Base-by-base conservation (phyloP, 768 basidiomycete species). In the Rubroboletus pulcherrimus region DNA sequence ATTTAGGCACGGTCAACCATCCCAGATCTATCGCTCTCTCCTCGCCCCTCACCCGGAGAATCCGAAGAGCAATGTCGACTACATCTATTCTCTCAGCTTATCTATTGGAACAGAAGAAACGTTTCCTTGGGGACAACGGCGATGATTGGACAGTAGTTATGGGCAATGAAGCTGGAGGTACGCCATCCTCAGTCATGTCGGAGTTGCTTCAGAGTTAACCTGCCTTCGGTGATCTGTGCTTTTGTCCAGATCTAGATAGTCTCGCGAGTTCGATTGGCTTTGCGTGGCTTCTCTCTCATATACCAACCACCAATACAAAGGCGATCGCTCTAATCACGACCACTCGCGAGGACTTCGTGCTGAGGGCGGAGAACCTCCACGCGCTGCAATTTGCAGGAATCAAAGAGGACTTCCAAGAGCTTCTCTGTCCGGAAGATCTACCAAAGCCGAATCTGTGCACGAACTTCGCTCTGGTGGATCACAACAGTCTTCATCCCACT, bases 161-260 rank as follows among this genome's bases (percentile, higher is more conserved):
- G 86, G 95, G 96, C 0, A 99, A 99, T 69, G 96, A 98, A 72
- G 93, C 96, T 14, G 95, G 95, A 65, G 96, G 96, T 95, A 68
- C 15, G 54, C 38, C 50, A 19, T 44, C 29, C 40, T 49, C 26
- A 19, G 39, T 50, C 21, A 35, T 14, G 3, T n/a, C 34, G n/a
- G 31, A 30, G 45, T 51, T 44, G 26, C 15, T 35, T 42, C 31
- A 3, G 6, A 26, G 40, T 35, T 47, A 37, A 51, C 29, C 26
- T 48, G 24, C 21, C 9, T 29, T 29, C 11, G 19, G 54, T 56
- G 34, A 38, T 51, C 51, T 21, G n/a, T 54, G 15, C 26, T 17
- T 48, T 21, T 15, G 2, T 38, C 3, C 57, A 98, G 96, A 99
- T 71, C 83, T 98, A 34, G 97, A 99, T 73, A 86, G 86, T 5